Evolutionary conservation across 805 yeast genomes (phyloP), one percentile per base, ranked within the genome.

Genomic region (Candida manassasensis): DNA sequence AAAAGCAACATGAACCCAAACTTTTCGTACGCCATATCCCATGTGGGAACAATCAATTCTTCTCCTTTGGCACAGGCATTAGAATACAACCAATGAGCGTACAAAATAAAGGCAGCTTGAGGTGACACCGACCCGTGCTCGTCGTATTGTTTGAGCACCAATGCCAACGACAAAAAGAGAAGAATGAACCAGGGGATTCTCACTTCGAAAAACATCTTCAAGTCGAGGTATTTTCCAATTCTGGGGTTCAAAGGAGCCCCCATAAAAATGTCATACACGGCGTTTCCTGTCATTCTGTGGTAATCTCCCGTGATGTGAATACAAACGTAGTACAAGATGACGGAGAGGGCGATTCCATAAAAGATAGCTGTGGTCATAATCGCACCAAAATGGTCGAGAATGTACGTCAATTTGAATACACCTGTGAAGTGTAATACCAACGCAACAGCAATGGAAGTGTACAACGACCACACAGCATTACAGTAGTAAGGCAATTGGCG

Each of bases 11-110:
- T 89, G 71, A 93, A 93, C n/a, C 98, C 98, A 52, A 93, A 93
- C 66, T 93, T 93, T 62, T 93, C 98, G 62, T 93, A 93, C 21
- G 95, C 96, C 97, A 93, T 90, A 61, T 93, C 98, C 97, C 98
- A 93, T 13, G 96, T 84, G 49, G 97, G 96, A 43, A 89, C 95
- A 57, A 93, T 93, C 50, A 90, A 70, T 59, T 93, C 97, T 65
- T 93, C 98, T 49, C 97, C 98, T 64, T 93, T 93, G 38, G 95
- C 81, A 63, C 97, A 90, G 3, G 97, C 96, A 55, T 93, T 90
- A 42, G 95, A 96, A 55, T 93, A 93, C 32, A 88, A 68, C 84
- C 94, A 93, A 59, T 90, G 94, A 10, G 95, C 97, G 41, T 83
- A 65, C 46, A 85, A 61, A 26, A 88, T 69, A 44, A 83, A 78